A percentile compares a stretch with the other conserved stretches of the same genome.
Conservation (phyloP, 306 rosid genomes). For the Cucurbita maxima region DNA sequence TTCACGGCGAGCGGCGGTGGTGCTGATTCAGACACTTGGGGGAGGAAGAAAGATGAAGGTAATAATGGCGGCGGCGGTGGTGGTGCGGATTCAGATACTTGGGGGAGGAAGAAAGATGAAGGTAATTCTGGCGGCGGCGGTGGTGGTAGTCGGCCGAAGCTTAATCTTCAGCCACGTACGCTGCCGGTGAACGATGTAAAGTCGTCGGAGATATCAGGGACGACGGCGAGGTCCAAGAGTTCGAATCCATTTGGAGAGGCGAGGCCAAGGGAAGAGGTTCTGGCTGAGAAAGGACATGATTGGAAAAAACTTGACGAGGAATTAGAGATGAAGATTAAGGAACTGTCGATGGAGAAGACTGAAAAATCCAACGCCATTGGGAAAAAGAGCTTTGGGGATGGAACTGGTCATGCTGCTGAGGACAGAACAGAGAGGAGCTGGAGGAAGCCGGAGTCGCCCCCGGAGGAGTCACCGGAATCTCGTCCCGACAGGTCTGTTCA, state of each 20-base stretch:
- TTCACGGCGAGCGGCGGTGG: conserved; percentile 21
- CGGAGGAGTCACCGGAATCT: conserved; percentile 18
- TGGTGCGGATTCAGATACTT: conserved; percentile 27
- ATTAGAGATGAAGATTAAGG: conserved; percentile 50
- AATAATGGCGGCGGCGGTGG: neutral
- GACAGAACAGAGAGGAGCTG: conserved; percentile 47
- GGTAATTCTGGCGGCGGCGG: neutral
- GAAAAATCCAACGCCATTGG: conserved; percentile 21
- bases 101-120: conserved; percentile 35
- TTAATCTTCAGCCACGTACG: conserved; percentile 63
- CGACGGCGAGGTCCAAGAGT: conserved; percentile 37
- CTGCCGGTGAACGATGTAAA: conserved; percentile 12
- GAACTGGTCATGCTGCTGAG: conserved; percentile 24
- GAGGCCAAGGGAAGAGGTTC: conserved; percentile 87
- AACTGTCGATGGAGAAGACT: conserved; percentile 14
- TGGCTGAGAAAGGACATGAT: conserved; percentile 85
- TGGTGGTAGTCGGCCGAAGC: conserved; percentile 43
- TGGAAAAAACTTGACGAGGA: conserved; percentile 86
- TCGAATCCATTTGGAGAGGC: conserved; percentile 70
- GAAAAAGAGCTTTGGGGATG: conserved; percentile 40
- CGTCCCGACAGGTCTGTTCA: conserved; percentile 16
- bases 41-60: conserved; percentile 26
- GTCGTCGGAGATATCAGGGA: neutral
- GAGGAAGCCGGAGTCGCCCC: conserved; percentile 35
- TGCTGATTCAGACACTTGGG: conserved; percentile 34